Percentiles rank a stretch among this genome's conserved stretches.
phyloP scores from a whole-genome alignment of 345 rosid species.

The Euclidium syriacum region DNA sequence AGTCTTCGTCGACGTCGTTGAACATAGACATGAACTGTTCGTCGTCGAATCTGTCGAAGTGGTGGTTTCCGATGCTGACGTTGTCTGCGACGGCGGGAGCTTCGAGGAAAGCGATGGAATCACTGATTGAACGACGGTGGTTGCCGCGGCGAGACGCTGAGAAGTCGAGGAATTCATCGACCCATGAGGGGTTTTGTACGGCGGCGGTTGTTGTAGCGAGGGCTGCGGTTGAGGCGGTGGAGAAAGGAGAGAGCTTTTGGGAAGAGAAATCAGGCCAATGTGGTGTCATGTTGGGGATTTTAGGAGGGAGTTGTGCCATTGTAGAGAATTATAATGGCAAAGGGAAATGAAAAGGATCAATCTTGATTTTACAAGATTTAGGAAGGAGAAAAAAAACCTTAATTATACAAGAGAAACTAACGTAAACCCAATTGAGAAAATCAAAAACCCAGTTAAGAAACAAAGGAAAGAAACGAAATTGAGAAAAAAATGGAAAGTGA shows the following conservation, averaged over 20 bases:
- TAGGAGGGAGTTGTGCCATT: constrained; percentile 95
- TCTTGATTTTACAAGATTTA: background rate
- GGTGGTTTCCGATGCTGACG: constrained; percentile 2
- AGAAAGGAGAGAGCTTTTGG: constrained; percentile 35
- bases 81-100: constrained; percentile 18
- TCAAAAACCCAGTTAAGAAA: constrained; percentile 8
- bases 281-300: constrained; percentile 66
- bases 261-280: constrained; percentile 68
- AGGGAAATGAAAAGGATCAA: background rate
- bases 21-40: constrained; percentile 87
- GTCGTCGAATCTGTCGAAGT: constrained; percentile 64
- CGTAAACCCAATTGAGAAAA: constrained; percentile 3
- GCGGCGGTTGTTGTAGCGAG: background rate
- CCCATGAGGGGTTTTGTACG: constrained; percentile 58
- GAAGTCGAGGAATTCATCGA: constrained; percentile 86
- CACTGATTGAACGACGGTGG: constrained; percentile 81
- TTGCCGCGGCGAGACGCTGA: constrained; percentile 50
- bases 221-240: background rate
- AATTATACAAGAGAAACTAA: constrained; percentile 5
- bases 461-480: constrained; percentile 5
- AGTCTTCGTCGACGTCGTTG: constrained; percentile 45
- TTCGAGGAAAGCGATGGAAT: constrained; percentile 65
- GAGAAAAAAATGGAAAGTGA: background rate
- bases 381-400: background rate
- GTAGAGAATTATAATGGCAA: background rate